These are phyloP conservation scores for Phaeomoniella chlamydospora DNA, from an alignment of 2,329 filamentous ascomycete genomes.

Conservation along the genomic window DNA sequence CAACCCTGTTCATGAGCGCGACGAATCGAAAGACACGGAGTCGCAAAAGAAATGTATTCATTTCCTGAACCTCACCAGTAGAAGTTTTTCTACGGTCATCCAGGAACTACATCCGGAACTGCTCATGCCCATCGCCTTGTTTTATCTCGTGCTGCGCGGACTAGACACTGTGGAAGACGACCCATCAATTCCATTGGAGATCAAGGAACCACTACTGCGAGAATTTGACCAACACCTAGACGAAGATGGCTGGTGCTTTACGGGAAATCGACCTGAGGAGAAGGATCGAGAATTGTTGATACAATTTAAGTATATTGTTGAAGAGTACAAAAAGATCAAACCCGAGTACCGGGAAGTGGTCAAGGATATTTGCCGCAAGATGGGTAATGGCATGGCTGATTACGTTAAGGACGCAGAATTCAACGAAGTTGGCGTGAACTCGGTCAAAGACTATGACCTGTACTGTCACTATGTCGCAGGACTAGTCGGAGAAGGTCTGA, in stretches of 20 bases:
- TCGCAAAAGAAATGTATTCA: constrained; percentile 73
- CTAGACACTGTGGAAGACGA: constrained; percentile 99
- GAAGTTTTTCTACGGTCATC: constrained; percentile 86
- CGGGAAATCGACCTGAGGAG: constrained; percentile 73
- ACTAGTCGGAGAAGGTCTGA: constrained; percentile 88
- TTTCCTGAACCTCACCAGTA: constrained; percentile 74
- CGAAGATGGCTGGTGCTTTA: constrained; percentile 79
- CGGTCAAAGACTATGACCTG: constrained; percentile 77
- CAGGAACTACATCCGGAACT: constrained; percentile 92
- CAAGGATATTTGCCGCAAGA: constrained; percentile 80
- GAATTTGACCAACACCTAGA: constrained; percentile 68
- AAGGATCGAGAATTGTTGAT: constrained; percentile 88
- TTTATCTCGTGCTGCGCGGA: constrained; percentile 84
- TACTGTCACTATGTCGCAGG: constrained; percentile 99
- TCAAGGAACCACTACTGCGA: constrained; percentile 75
- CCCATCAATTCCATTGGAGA: constrained; percentile 71
- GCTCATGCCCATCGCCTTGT: constrained; percentile 73
- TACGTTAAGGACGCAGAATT: constrained; percentile 74
- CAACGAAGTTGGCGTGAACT: constrained; percentile 66
- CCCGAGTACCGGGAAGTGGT: constrained; percentile 73
- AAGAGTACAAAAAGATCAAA: constrained; percentile 81
- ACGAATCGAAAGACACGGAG: constrained; percentile 58
- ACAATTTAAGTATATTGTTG: constrained; percentile 75
- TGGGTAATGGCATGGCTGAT: constrained; percentile 98
- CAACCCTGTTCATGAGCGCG: constrained; percentile 75